Evolutionary conservation across 345 rosid species (phyloP), one percentile per base, ranked within the genome.

Genomic region (Leavenworthia alabamica): DNA sequence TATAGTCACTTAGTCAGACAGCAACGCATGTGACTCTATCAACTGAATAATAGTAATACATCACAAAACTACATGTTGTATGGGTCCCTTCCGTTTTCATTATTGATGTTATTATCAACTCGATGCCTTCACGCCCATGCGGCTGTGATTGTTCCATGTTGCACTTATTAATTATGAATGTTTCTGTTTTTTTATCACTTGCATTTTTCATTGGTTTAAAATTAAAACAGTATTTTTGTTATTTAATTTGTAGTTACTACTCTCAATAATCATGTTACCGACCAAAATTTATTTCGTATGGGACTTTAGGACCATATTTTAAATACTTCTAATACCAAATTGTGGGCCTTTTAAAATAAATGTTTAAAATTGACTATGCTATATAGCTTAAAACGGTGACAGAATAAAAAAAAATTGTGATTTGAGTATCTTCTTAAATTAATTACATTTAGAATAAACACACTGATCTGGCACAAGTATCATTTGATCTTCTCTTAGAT

Each of bases 21-120:
- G 8, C 50, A 39, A n/a, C 50, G 54, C 69, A 64, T 64, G 69
- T 64, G 69, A 31, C 52, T 42, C 51, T 42, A 26, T 62, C 57
- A 37, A 13, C 47, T 62, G 67, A 62, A 49, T 49, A 15, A 11
- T 45, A 22, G 11, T 8, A 7, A 33, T 12, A 29, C 60, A 40
- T 48, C 57, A 62, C 67, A 26, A 4, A 0, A 27, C 6, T 48
- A 49, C 67, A 48, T 48, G 54, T 29, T 50, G 39, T 29, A 40
- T 51, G 8, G 56, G 56, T 51, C 56, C 57, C 19, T 11, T 0
- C 16, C 15, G 7, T 50, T 51, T 17, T 10, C 20, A 37, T 62
- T 49, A 47, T n/a, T 36, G 1, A 48, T 36, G 20, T 4, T 35
- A 36, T 27, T 36, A 26, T 27, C 39, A 19, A 48, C 37, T 48